Evolutionary conservation across 768 basidiomycete species (phyloP).

Genomic region (Pisolithus microcarpus): DNA sequence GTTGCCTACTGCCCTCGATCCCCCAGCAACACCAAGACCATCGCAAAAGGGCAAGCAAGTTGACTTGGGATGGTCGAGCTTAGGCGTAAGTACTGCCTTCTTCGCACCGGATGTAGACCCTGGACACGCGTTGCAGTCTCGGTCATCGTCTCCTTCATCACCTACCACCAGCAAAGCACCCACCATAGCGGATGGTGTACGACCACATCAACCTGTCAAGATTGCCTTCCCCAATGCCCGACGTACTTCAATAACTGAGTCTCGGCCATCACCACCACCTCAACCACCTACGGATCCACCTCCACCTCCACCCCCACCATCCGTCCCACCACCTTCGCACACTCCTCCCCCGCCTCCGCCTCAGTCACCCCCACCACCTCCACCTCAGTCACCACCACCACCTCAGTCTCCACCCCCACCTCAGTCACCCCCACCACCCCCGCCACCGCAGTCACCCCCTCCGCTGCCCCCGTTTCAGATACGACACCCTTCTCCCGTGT

Average conservation of each 20-base stretch:
- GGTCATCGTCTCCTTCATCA: constrained; percentile 8
- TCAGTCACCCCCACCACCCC: constrained; percentile 22
- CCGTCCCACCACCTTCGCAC: constrained; percentile 23
- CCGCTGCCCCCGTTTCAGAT: constrained; percentile 17
- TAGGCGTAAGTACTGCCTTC: constrained; percentile 25
- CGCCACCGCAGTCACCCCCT: constrained; percentile 24
- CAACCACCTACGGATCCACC: constrained; percentile 33
- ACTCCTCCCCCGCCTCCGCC: constrained; percentile 22
- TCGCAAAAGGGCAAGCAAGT: constrained; percentile 38
- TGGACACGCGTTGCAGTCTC: constrained; percentile 12
- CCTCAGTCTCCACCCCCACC: constrained; percentile 18
- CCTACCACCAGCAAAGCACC: constrained; percentile 11
- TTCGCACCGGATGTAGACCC: neutral
- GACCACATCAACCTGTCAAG: constrained; percentile 27
- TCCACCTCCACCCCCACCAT: constrained; percentile 31
- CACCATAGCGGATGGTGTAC: constrained; percentile 27
- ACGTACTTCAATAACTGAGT: constrained; percentile 18
- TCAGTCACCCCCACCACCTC: constrained; percentile 22
- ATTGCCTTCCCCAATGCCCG: constrained; percentile 26
- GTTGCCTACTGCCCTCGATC: constrained; percentile 14
- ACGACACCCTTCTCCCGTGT: constrained; percentile 18
- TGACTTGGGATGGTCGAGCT: constrained; percentile 30
- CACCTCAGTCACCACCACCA: constrained; percentile 27
- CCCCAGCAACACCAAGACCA: constrained; percentile 28
- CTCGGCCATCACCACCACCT: constrained; percentile 25